phyloP scores from a whole-genome alignment of 129 eudicot species.

The Centrapalus pauciflorus region DNA sequence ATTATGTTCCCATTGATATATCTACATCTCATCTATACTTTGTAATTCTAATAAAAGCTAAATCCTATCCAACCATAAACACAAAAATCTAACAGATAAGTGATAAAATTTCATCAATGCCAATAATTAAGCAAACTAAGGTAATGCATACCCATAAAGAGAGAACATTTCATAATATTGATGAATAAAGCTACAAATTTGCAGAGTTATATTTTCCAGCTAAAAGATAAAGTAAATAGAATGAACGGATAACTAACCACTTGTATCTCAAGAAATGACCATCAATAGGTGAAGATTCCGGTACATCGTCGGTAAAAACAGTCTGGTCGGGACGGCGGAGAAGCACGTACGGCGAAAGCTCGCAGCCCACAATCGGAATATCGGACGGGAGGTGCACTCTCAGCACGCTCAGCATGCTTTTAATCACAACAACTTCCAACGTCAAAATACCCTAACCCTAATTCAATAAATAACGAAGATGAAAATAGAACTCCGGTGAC shows the following conservation, averaged over 20 bases:
- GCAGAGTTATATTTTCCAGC: neutral
- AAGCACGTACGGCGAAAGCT: conserved; percentile 67
- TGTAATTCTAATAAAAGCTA: conserved; percentile 6
- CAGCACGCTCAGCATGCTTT: conserved; percentile 72
- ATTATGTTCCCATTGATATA: too few species aligned
- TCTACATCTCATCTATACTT: neutral
- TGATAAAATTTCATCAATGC: neutral
- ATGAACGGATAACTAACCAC: conserved; percentile 44
- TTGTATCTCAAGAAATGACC: conserved; percentile 82
- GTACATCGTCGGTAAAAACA: conserved; percentile 48
- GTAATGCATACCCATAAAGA: neutral
- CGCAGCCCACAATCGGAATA: conserved; percentile 79
- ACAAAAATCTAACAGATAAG: neutral
- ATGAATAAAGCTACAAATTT: neutral
- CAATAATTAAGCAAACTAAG: neutral
- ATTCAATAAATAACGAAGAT: conserved; percentile 11
- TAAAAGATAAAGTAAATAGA: neutral
- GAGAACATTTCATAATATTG: neutral
- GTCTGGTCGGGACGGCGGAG: conserved; percentile 51
- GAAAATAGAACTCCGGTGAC: conserved; percentile 4
- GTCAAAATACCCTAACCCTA: conserved; percentile 29
- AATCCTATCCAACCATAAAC: neutral
- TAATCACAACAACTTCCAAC: conserved; percentile 18
- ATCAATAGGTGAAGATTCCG: conserved; percentile 59
- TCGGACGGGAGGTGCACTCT: conserved; percentile 83